These are phyloP conservation scores for Adansonia madagascariensis DNA, from an alignment of 441 rosid genomes.

Conservation along the genomic window DNA sequence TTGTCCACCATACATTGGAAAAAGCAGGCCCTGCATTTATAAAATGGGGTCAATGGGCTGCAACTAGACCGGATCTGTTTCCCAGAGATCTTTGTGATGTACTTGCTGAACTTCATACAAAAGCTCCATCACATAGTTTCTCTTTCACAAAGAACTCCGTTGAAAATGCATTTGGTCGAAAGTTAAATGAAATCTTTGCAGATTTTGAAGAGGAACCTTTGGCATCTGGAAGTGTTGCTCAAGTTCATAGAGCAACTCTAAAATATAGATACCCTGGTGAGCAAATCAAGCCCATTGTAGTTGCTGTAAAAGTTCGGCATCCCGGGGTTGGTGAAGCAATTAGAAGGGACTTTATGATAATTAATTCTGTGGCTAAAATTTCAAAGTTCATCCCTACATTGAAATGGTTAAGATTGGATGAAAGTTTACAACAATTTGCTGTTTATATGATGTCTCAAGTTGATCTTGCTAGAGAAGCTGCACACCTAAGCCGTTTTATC, in stretches of 20 bases:
- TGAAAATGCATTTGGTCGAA: slow-evolving; percentile 62
- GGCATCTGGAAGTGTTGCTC: slow-evolving; percentile 72
- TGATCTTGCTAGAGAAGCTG: slow-evolving; percentile 76
- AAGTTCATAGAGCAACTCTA: slow-evolving; percentile 61
- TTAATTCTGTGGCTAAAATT: slow-evolving; percentile 50
- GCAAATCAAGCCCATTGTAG: slow-evolving; percentile 47
- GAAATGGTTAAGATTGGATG: slow-evolving; percentile 64
- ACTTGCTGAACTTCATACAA: slow-evolving; percentile 62
- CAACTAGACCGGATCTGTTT: slow-evolving; percentile 63
- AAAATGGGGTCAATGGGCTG: slow-evolving; percentile 73
- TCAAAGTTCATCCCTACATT: slow-evolving; percentile 53
- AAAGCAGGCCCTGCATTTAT: slow-evolving; percentile 72
- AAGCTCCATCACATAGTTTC: slow-evolving; percentile 69
- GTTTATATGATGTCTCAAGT: slow-evolving; percentile 70
- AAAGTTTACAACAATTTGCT: slow-evolving; percentile 65
- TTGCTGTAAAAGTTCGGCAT: slow-evolving; percentile 73
- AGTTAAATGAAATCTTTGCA: slow-evolving; percentile 54
- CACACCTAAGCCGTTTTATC: slow-evolving; percentile 58
- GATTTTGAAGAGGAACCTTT: slow-evolving; percentile 60
- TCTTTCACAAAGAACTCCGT: slow-evolving; percentile 52
- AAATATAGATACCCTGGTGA: slow-evolving; percentile 58
- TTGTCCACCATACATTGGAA: slow-evolving; percentile 54
- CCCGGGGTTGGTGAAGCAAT: slow-evolving; percentile 64
- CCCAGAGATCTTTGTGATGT: slow-evolving; percentile 55
- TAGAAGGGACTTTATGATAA: slow-evolving; percentile 56